A percentile compares a stretch with the other conserved stretches of the same genome.
These are phyloP conservation scores for Apiotrichum veenhuisii DNA, from an alignment of 1,284 basidiomycete species.

Conservation along the genomic window DNA sequence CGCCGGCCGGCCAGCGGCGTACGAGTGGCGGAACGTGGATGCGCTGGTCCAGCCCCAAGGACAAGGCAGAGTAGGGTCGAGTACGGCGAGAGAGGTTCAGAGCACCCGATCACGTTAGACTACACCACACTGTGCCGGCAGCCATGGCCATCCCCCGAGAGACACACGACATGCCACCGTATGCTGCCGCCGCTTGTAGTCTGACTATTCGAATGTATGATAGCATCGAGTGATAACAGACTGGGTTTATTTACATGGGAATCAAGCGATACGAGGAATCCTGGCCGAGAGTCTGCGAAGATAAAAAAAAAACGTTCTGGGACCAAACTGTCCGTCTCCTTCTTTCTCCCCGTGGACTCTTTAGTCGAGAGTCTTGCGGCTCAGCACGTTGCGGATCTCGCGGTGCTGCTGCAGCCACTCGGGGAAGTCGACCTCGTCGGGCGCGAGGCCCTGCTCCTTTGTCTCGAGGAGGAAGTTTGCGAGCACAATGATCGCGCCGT, in stretches of 20 bases:
- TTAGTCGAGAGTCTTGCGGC: conserved; percentile 68
- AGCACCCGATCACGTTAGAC: too few species aligned
- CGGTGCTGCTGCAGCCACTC: conserved; percentile 75
- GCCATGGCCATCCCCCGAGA: too few species aligned
- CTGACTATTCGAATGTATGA: background rate
- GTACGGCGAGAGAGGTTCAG: too few species aligned
- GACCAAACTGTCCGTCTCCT: background rate
- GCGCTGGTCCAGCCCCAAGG: conserved; percentile 13
- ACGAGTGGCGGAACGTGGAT: conserved; percentile 12
- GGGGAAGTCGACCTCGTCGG: conserved; percentile 59
- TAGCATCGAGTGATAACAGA: background rate
- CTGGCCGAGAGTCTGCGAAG: too few species aligned
- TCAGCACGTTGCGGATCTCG: conserved; percentile 76
- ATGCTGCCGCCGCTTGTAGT: background rate
- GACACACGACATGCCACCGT: too few species aligned
- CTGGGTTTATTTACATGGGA: background rate
- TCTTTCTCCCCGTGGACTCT: background rate
- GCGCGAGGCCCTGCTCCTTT: conserved; percentile 50
- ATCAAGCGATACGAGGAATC: background rate
- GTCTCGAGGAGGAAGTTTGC: conserved; percentile 91
- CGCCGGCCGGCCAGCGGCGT: too few species aligned
- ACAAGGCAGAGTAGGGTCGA: conserved; percentile 6
- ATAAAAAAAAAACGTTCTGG: too few species aligned
- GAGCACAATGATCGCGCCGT: conserved; percentile 89
- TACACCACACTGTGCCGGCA: too few species aligned